Evolutionary conservation across 306 rosid species (phyloP).

Genomic region (Citrullus amarus): DNA sequence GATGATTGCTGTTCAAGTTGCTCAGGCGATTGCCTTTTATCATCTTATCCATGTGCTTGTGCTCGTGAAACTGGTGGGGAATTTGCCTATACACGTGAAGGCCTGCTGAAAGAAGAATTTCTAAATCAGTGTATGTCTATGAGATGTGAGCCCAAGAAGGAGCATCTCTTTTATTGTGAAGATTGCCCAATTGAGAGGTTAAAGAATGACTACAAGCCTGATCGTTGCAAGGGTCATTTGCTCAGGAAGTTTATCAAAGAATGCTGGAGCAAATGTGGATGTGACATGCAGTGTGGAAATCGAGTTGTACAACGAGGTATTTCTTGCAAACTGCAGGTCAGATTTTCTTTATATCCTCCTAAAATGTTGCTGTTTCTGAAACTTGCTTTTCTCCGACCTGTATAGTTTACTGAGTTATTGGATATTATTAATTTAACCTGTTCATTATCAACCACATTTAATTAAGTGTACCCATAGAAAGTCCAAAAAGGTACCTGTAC

Average conservation of each 20-base stretch:
- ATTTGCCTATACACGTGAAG: constrained; percentile 61
- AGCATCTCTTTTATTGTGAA: constrained; percentile 45
- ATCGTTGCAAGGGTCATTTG: constrained; percentile 69
- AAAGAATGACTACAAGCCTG: constrained; percentile 35
- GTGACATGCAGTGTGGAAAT: constrained; percentile 80
- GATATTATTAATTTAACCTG: neutral
- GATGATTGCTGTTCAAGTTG: constrained; percentile 68
- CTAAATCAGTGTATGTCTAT: constrained; percentile 31
- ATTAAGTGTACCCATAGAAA: neutral
- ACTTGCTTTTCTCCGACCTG: neutral
- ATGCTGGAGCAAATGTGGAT: constrained; percentile 97
- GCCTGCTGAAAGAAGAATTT: constrained; percentile 63
- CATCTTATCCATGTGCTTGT: constrained; percentile 73
- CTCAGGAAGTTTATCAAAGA: constrained; percentile 73
- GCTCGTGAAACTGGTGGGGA: constrained; percentile 93
- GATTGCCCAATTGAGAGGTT: constrained; percentile 65
- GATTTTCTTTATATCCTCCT: constrained; percentile 17
- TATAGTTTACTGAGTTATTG: neutral
- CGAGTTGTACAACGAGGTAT: constrained; percentile 82
- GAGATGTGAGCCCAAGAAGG: constrained; percentile 32
- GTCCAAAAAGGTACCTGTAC: neutral
- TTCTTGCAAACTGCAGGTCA: constrained; percentile 70
- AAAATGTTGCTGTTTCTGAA: neutral
- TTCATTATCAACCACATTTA: neutral
- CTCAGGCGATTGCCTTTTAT: constrained; percentile 59